Conservation (phyloP, 169 alveolate species). For the Plasmodium vinckei region DNA sequence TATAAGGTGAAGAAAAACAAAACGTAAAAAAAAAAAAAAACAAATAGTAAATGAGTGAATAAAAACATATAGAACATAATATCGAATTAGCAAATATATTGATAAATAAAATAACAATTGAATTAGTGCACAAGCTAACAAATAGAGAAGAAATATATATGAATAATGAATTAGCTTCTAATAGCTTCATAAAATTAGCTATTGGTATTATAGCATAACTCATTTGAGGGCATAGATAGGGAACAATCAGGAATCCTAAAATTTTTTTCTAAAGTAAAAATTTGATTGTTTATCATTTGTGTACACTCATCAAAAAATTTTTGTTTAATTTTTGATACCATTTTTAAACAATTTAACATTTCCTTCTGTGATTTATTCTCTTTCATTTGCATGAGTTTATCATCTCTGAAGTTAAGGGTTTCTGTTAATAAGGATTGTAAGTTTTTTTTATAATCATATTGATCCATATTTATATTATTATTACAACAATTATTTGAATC, state of each 20-base stretch:
- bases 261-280: conserved; percentile 56
- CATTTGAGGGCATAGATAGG: conserved; percentile 34
- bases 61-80: no score
- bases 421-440: conserved; percentile 30
- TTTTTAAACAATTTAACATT: conserved; percentile 56
- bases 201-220: conserved; percentile 38
- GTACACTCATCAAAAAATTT: conserved; percentile 72
- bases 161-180: no score
- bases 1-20: no score
- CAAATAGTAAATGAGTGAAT: no score
- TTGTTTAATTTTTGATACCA: conserved; percentile 66
- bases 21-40: no score
- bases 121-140: no score
- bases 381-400: conserved; percentile 17
- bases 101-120: no score
- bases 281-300: conserved; percentile 70
- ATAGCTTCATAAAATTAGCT: background rate
- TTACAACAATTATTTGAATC: background rate
- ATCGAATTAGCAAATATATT: no score
- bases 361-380: conserved; percentile 48
- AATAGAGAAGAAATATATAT: no score
- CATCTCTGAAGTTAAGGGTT: conserved; percentile 48
- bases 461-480: background rate
- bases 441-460: conserved; percentile 7
- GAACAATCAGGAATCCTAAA: conserved; percentile 60